Percentiles rank a stretch among this genome's conserved stretches.
These are phyloP conservation scores for Oehlia diaphana DNA, from an alignment of 192 early-diverging fungal genomes.

Conservation along the genomic window DNA sequence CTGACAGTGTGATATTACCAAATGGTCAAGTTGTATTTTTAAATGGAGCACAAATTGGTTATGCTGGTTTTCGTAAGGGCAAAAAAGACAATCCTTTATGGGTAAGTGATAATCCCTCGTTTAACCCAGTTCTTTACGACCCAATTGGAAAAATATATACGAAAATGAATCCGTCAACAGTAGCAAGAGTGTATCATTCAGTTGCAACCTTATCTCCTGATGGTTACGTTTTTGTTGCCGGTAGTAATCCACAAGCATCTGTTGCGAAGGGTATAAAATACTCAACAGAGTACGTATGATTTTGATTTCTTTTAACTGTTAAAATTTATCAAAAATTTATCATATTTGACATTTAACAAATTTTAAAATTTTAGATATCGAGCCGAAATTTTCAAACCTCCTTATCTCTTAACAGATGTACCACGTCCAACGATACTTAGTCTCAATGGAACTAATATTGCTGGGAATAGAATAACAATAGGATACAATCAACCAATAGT, in stretches of 20 bases:
- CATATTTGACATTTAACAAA: neutral
- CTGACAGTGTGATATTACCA: slow-evolving; percentile 46
- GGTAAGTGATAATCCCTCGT: slow-evolving; percentile 27
- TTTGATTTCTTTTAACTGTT: no score
- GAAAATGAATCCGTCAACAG: slow-evolving; percentile 38
- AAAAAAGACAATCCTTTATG: neutral
- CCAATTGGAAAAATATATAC: slow-evolving; percentile 26
- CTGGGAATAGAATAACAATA: slow-evolving; percentile 15
- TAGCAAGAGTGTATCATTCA: slow-evolving; percentile 40
- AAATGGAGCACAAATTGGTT: slow-evolving; percentile 59
- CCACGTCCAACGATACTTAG: slow-evolving; percentile 41
- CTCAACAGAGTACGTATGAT: no score
- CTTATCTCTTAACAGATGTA: slow-evolving; percentile 48
- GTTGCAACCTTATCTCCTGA: slow-evolving; percentile 33
- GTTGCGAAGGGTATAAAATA: no score
- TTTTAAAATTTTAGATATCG: slow-evolving; percentile 40
- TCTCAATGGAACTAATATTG: neutral
- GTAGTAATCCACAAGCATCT: slow-evolving; percentile 38
- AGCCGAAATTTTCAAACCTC: slow-evolving; percentile 55
- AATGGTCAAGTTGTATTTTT: slow-evolving; percentile 58
- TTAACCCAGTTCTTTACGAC: slow-evolving; percentile 34
- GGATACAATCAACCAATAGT: slow-evolving; percentile 17
- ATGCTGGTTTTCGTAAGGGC: slow-evolving; percentile 43
- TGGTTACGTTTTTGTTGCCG: slow-evolving; percentile 37
- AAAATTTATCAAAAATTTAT: no score